Conservation (phyloP, 2,329 filamentous ascomycete genomes). For the Fonsecaea monophora region DNA sequence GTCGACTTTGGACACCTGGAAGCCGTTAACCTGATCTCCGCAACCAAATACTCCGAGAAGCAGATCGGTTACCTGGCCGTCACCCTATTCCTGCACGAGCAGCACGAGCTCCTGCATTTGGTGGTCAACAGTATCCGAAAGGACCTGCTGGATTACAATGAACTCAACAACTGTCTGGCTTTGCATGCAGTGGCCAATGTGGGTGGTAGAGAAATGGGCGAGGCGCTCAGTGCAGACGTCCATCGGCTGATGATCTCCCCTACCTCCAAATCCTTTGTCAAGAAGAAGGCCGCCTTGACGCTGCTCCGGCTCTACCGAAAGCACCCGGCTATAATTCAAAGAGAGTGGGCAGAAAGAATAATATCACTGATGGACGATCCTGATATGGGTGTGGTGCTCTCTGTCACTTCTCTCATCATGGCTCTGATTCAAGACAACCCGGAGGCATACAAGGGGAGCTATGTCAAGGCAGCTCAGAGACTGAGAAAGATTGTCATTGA, state of each 20-base stretch:
- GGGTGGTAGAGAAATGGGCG: constrained; percentile 94
- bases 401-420: constrained; percentile 95
- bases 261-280: constrained; percentile 94
- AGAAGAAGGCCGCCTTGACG: constrained; percentile 97
- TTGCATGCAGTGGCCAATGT: constrained; percentile 98
- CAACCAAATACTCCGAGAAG: constrained; percentile 97
- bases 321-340: constrained; percentile 88
- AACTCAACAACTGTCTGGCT: constrained; percentile 95
- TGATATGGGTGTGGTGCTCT: constrained; percentile 92
- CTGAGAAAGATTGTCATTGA: constrained; percentile 91
- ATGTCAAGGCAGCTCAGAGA: constrained; percentile 88
- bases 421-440: constrained; percentile 89
- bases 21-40: constrained; percentile 96
- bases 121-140: constrained; percentile 99
- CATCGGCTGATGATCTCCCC: constrained; percentile 93
- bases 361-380: constrained; percentile 98
- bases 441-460: constrained; percentile 93
- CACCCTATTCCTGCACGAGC: constrained; percentile 94
- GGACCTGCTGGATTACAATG: constrained; percentile 91
- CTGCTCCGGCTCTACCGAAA: constrained; percentile 93
- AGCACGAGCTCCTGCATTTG: constrained; percentile 92
- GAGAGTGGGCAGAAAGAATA: constrained; percentile 96
- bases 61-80: constrained; percentile 98
- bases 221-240: constrained; percentile 88
- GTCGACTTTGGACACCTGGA: constrained; percentile 99